Evolutionary conservation across 495 filamentous ascomycete genomes (phyloP).

Genomic region (Aspergillus sparsus): DNA sequence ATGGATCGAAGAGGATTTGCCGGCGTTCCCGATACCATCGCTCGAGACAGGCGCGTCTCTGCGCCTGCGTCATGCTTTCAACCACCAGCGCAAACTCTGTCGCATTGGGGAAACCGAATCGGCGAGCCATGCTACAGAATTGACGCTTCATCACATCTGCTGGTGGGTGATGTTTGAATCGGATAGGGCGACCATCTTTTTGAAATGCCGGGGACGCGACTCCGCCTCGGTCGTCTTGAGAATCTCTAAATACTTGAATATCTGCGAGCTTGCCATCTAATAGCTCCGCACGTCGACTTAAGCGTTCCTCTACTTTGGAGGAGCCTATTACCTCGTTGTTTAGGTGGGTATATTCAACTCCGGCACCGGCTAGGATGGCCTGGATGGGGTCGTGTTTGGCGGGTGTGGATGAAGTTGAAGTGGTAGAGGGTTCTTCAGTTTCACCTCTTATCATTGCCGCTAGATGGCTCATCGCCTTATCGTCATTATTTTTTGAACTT

Average conservation of each 20-base stretch:
- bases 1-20: constrained; percentile 6
- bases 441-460: constrained; percentile 67
- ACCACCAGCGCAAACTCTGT: constrained; percentile 92
- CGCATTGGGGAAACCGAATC: constrained; percentile 72
- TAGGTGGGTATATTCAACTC: constrained; percentile 94
- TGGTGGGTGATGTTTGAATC: constrained; percentile 75
- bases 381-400: constrained; percentile 74
- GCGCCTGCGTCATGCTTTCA: constrained; percentile 88
- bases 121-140: constrained; percentile 85
- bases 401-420: constrained; percentile 9
- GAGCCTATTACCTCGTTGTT: constrained; percentile 95
- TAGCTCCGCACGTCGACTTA: constrained; percentile 74
- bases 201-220: constrained; percentile 16
- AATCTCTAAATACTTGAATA: constrained; percentile 51
- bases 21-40: constrained; percentile 67
- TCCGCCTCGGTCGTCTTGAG: constrained; percentile 26
- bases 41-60: constrained; percentile 77
- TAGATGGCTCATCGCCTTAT: constrained; percentile 74
- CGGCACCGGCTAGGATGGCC: constrained; percentile 84
- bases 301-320: constrained; percentile 76
- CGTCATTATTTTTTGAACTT: constrained; percentile 43
- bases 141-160: constrained; percentile 74
- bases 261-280: constrained; percentile 54
- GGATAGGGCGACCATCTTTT: constrained; percentile 37
- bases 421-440: constrained; percentile 19